Base-by-base conservation (phyloP, 2,329 filamentous ascomycete species). In the Clarireedia hainanense region DNA sequence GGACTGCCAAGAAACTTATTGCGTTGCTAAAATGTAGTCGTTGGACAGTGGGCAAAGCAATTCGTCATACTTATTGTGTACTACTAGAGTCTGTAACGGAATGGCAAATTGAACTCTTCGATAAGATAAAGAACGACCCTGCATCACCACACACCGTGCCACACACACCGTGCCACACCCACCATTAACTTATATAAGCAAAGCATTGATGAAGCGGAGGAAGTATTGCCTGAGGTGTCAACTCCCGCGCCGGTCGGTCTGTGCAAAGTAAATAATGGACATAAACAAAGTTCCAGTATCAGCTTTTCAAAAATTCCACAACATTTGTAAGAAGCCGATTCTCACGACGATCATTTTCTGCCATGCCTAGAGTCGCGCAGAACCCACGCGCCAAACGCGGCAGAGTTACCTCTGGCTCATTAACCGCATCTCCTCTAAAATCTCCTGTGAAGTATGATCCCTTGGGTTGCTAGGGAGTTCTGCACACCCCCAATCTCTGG, bases 281-380 rank as follows among this genome's bases (percentile, higher is more conserved):
- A 54, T 54, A 54, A 54, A 54, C 52, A 54, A 54, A 45, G 49
- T 20, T 14, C 14, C 39, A 14, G 6, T 20, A n/a, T 40, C 39
- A 40, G 15, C 15, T 40, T 40, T 37, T 20, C 20, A 15, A n/a
- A n/a, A 34, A 40, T 30, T 23, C 17, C 27, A 26, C 46, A 43
- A 23, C 14, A 43, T 24, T 9, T 50, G 24, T 36, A 43, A 43
- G 24, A 24, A 9, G 26, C 23, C 26, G 17, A 17, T 17, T 15
- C 9, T 20, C 5, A 42, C 52, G 26, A 34, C 37, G 50, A 49
- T n/a, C 36, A 27, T 26, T 50, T 40, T 27, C 14, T 9, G 26
- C 50, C 37, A 83, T 83, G 80, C 78, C 80, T 71, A 78, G 80
- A 70, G 75, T 80, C 55, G 76, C 75, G 65, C 76, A 77, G 60